Conservation (phyloP, 2,329 filamentous ascomycete genomes). For the Periconia macrospinosa region DNA sequence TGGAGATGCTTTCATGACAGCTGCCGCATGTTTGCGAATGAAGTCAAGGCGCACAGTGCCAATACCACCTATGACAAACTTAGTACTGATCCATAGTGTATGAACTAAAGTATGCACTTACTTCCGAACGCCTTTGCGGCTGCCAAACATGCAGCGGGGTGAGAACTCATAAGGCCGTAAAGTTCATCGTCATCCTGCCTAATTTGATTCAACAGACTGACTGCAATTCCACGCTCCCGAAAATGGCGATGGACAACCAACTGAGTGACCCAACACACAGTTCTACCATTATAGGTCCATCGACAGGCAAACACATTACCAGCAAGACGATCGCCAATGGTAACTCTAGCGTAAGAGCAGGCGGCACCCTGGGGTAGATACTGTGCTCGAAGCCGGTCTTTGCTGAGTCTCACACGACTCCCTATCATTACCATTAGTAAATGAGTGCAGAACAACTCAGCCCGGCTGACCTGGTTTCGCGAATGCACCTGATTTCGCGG, state of each 20-base stretch:
- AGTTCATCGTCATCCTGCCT: conserved; percentile 33
- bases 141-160: conserved; percentile 42
- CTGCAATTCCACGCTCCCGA: conserved; percentile 42
- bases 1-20: conserved; percentile 41
- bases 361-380: conserved; percentile 27
- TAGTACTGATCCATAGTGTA: conserved; percentile 7
- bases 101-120: conserved; percentile 17
- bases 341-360: conserved; percentile 38
- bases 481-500: no score
- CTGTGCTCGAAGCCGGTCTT: conserved; percentile 20
- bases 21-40: conserved; percentile 29
- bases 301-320: conserved; percentile 43
- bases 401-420: no score
- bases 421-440: no score
- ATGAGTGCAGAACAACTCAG: no score
- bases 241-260: conserved; percentile 43
- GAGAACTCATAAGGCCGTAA: conserved; percentile 47
- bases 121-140: conserved; percentile 34
- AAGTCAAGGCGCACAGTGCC: conserved; percentile 26
- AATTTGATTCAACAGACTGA: conserved; percentile 35
- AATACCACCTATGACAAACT: conserved; percentile 21
- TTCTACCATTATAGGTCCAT: conserved; percentile 34
- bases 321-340: conserved; percentile 34
- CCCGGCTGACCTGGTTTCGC: no score
- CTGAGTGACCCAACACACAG: conserved; percentile 48